Evolutionary conservation across 2,329 filamentous ascomycete species (phyloP), one percentile per base, ranked within the genome.

Genomic region (Nemania sp.): DNA sequence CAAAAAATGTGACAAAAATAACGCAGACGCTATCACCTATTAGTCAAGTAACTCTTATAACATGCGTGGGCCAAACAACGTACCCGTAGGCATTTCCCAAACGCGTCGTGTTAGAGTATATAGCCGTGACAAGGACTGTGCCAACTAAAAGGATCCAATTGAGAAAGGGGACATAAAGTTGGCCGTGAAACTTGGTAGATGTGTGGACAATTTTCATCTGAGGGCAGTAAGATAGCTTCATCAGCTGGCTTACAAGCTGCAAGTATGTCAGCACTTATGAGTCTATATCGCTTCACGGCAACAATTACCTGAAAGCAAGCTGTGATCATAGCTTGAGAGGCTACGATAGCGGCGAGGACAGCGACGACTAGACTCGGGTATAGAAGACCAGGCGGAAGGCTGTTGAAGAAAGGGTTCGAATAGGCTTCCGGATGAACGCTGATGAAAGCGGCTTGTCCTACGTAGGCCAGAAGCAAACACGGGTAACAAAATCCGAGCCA

Each of bases 131-230:
- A 7, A 91, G 73, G n/a, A 93, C 79, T 1, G 86, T 86, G 1
- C 88, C 88, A 26, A 88, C 75, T 84, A 91, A 87, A 57, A 92
- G 76, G 1, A 91, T 72, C 86, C 88, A 91, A 65, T 92, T 92
- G 3, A 84, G 83, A 11, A 89, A 73, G 0, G 89, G 89, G 14
- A 93, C 83, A 63, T 91, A 92, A 0, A 92, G 76, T 64, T 93
- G 89, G 2, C 87, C 87, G 62, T 91, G 84, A 59, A 90, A 89
- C 2, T 72, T 78, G 30, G 78, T 80, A 5, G 85, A 89, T 0
- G 88, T 91, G 64, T 91, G 88, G 1, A 88, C 78, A 3, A 88
- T 78, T 62, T 87, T 84, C 67, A 92, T 84, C 57, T 90, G 88
- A 0, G 89, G 89, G 58, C 90, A 90, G 68, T 91, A 92, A 0